Evolutionary conservation across 78 protist genomes (phyloP).

Genomic region (Polysphondylium violaceum): DNA sequence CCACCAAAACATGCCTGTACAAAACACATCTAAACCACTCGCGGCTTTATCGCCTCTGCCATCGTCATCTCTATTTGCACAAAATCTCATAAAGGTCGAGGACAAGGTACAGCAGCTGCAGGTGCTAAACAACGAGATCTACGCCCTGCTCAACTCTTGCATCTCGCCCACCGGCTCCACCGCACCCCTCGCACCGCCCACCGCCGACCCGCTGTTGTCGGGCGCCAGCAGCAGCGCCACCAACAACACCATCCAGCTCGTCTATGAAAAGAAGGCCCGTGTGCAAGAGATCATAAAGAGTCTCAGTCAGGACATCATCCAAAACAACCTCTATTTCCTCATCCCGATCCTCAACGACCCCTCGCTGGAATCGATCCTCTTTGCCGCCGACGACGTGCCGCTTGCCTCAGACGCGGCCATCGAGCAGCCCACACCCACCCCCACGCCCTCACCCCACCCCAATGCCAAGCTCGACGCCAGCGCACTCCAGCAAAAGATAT

Average conservation of each 20-base stretch:
- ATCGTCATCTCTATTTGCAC: not conserved
- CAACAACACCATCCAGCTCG: not conserved
- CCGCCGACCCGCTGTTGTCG: not conserved
- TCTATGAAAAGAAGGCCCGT: not conserved
- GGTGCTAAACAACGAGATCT: slow-evolving; percentile 8
- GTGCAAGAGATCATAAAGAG: not conserved
- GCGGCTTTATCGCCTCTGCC: slow-evolving; percentile 5
- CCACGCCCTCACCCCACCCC: not conserved
- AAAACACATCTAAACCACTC: not conserved
- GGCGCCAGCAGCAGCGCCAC: not conserved
- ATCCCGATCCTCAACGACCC: not conserved
- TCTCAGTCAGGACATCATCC: not conserved
- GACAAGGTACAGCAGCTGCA: slow-evolving; percentile 4
- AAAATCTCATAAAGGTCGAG: not conserved
- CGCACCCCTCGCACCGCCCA: not conserved
- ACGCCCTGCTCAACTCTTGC: not conserved
- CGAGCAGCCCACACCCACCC: not conserved
- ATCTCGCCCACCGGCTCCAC: not conserved
- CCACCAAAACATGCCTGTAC: not conserved
- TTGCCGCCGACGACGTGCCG: not conserved
- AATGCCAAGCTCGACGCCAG: not conserved
- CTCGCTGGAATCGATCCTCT: not conserved
- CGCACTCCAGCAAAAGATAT: slow-evolving; percentile 2
- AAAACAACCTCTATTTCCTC: not conserved
- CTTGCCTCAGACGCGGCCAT: not conserved